Conservation (phyloP, 495 filamentous ascomycete genomes). For the Daldinia vernicosa region DNA sequence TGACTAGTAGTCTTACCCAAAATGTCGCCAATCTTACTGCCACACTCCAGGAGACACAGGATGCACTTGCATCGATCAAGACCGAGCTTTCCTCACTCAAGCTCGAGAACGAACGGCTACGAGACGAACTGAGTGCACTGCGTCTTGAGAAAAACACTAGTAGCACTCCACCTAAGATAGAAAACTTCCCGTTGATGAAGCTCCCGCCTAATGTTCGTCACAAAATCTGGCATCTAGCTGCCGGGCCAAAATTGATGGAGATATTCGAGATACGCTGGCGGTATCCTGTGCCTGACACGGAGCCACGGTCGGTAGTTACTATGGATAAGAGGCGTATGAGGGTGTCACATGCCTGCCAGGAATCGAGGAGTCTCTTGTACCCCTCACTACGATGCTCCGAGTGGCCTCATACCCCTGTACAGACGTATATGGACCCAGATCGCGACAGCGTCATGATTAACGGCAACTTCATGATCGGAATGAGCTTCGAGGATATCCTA, state of each 20-base stretch:
- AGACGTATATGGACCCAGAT: neutral
- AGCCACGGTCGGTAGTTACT: neutral
- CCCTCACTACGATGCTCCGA: neutral
- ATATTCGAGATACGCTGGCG: neutral
- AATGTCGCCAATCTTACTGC: neutral
- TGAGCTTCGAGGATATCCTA: neutral
- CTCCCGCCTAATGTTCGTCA: neutral
- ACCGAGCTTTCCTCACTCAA: neutral
- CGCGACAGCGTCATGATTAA: neutral
- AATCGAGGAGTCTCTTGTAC: neutral
- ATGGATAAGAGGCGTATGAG: neutral
- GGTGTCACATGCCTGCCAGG: neutral
- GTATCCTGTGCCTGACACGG: neutral
- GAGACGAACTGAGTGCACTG: neutral
- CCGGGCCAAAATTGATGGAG: neutral
- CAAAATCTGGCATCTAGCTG: neutral
- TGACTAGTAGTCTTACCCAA: neutral
- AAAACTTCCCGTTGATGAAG: neutral
- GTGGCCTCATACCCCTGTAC: neutral
- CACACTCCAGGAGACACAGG: neutral
- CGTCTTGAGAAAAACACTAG: neutral
- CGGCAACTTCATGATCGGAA: neutral
- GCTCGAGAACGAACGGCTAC: neutral
- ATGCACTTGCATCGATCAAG: neutral
- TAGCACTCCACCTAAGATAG: neutral